Conservation (phyloP, 768 basidiomycete species). For the Filobasidium floriforme region DNA sequence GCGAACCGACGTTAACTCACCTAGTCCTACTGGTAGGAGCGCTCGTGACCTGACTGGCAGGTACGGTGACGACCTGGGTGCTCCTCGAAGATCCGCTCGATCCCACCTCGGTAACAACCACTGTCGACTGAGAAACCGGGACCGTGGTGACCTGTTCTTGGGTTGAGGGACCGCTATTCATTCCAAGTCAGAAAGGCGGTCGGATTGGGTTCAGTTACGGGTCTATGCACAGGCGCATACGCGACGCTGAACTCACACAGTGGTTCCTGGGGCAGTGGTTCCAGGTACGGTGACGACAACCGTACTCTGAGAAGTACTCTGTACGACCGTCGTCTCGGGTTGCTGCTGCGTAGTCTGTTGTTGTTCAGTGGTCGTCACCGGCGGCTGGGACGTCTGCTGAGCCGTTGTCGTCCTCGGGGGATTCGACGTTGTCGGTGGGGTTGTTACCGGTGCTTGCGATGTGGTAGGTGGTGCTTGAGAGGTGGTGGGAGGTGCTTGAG, state of each 20-base stretch:
- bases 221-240: neutral
- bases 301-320: constrained; percentile 1
- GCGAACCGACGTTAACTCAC: neutral
- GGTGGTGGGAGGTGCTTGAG: too few relatives aligned
- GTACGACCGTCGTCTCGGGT: neutral
- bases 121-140: neutral
- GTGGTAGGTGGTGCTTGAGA: constrained; percentile 1
- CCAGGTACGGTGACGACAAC: constrained; percentile 13
- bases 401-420: constrained; percentile 2
- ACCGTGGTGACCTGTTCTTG: neutral
- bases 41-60: neutral
- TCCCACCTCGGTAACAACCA: neutral
- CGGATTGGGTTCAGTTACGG: neutral
- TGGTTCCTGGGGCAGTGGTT: neutral
- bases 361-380: neutral
- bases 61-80: constrained; percentile 9
- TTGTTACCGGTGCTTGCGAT: constrained; percentile 4
- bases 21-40: neutral
- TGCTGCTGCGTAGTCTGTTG: neutral
- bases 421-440: constrained; percentile 5
- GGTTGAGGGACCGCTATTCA: neutral
- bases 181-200: neutral
- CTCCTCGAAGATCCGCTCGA: constrained; percentile 4
- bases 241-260: neutral
- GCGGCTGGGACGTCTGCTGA: constrained; percentile 10